phyloP scores from a whole-genome alignment of 2,329 filamentous ascomycete species.

The Colletotrichum brevisporum region DNA sequence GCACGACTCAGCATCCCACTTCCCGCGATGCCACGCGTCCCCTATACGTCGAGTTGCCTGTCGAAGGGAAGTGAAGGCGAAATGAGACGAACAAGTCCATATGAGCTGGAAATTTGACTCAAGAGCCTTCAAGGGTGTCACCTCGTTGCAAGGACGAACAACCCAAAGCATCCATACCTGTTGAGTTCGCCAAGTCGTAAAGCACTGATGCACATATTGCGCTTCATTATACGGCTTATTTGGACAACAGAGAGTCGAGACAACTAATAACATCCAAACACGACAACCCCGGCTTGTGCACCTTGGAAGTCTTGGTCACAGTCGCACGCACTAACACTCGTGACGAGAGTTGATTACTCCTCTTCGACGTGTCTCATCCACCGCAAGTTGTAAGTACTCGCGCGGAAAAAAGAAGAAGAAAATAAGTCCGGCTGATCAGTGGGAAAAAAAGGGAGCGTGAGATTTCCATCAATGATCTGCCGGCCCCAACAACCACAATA shows the following conservation, averaged over 20 bases:
- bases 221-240: background rate
- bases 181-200: background rate
- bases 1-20: background rate
- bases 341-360: background rate
- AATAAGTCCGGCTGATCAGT: slow-evolving; percentile 17
- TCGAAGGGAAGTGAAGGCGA: too few relatives aligned
- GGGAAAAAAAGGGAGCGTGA: slow-evolving; percentile 17
- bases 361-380: background rate
- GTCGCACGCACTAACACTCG: background rate
- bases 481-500: slow-evolving; percentile 13
- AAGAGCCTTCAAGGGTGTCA: background rate
- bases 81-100: too few relatives aligned
- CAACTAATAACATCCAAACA: background rate
- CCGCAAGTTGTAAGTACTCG: background rate
- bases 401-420: background rate
- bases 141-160: too few relatives aligned
- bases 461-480: slow-evolving; percentile 38
- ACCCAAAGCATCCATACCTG: too few relatives aligned
- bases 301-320: background rate
- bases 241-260: background rate
- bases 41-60: background rate
- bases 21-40: background rate
- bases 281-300: background rate
- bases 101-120: too few relatives aligned
- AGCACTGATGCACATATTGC: background rate